phyloP scores from a whole-genome alignment of 176 grass and related monocot species.

The Rhipidocladum racemiflorum region DNA sequence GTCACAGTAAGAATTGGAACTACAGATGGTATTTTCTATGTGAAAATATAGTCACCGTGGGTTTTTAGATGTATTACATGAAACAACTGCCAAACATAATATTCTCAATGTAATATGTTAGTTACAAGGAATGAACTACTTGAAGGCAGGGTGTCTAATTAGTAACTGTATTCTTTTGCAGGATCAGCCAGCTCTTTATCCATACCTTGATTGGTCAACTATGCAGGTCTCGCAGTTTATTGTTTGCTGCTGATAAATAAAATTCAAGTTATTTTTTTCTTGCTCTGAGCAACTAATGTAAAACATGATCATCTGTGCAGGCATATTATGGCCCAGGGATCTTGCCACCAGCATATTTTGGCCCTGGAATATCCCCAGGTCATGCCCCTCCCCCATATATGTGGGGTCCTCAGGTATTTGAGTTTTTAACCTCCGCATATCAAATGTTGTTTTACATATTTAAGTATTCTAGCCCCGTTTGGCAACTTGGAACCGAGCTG shows the following conservation, averaged over 20 bases:
- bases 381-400: conserved; percentile 63
- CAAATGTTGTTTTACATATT: not conserved
- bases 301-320: conserved; percentile 37
- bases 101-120: not conserved
- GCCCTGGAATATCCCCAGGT: conserved; percentile 41
- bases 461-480: not conserved
- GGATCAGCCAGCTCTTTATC: conserved; percentile 61
- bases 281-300: conserved; percentile 9
- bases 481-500: too few relatives aligned
- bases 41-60: not conserved
- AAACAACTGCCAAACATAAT: not conserved
- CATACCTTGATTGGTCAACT: conserved; percentile 77
- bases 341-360: conserved; percentile 60
- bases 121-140: not conserved
- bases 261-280: not conserved
- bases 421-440: conserved; percentile 8
- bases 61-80: not conserved
- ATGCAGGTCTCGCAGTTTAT: conserved; percentile 48
- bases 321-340: conserved; percentile 82
- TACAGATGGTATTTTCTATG: not conserved
- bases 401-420: conserved; percentile 76
- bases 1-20: not conserved
- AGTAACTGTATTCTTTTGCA: conserved; percentile 28
- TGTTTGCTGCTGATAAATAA: not conserved
- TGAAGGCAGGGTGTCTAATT: conserved; percentile 19